A percentile compares a stretch with the other conserved stretches of the same genome.
Evolutionary conservation across 2,329 filamentous ascomycete genomes (phyloP).

Genomic region (Diaporthe velutina): DNA sequence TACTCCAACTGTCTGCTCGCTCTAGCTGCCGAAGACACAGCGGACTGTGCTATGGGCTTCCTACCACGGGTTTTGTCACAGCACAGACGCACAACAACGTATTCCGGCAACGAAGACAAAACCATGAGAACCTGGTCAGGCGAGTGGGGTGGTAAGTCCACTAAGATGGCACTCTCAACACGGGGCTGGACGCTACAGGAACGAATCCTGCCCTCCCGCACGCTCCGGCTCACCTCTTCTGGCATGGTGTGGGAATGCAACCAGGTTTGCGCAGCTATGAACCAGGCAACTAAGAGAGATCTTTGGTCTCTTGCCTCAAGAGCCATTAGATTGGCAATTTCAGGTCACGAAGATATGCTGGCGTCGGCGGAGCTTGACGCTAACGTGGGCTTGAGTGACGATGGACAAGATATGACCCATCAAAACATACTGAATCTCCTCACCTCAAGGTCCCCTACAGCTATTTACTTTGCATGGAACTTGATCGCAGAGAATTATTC

Average conservation of each 20-base stretch:
- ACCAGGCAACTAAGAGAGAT: background rate
- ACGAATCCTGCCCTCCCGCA: background rate
- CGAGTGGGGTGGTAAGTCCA: background rate
- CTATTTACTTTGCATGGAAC: background rate
- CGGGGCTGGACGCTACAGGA: conserved; percentile 1
- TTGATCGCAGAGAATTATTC: background rate
- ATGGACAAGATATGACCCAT: background rate
- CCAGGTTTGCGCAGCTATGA: background rate
- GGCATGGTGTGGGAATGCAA: background rate
- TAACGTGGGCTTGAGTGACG: background rate
- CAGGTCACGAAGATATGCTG: too few species aligned
- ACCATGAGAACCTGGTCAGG: background rate
- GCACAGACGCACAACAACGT: background rate
- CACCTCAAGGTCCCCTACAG: background rate
- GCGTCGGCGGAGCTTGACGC: too few species aligned
- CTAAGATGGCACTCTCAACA: background rate
- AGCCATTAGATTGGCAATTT: background rate
- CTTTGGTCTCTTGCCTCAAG: background rate
- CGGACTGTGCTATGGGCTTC: background rate
- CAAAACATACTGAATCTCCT: background rate
- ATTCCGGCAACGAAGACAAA: background rate
- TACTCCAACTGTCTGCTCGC: background rate
- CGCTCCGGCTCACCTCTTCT: background rate
- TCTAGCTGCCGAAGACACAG: background rate
- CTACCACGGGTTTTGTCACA: background rate